Conservation (phyloP, 192 early-diverging fungal species). For the Martensiomyces pterosporus region DNA sequence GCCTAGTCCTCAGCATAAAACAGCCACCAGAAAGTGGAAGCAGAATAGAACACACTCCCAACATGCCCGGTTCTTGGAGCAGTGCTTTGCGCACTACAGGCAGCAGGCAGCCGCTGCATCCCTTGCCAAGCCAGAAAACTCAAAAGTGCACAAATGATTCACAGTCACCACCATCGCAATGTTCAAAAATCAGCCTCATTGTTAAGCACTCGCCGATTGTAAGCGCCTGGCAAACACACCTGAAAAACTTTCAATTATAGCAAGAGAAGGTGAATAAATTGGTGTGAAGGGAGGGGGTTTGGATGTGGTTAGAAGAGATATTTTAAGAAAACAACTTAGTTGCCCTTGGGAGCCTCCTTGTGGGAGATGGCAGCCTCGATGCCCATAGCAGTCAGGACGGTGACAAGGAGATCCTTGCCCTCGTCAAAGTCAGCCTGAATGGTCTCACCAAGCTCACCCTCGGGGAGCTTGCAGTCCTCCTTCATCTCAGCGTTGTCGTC, state of each 20-base stretch:
- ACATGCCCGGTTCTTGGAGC: not conserved
- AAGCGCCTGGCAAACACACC: too few species aligned
- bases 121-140: too few species aligned
- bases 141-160: too few species aligned
- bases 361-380: slow-evolving; percentile 79
- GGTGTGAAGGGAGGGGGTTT: not conserved
- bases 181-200: too few species aligned
- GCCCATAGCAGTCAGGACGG: slow-evolving; percentile 86
- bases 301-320: not conserved
- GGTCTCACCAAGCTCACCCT: slow-evolving; percentile 73
- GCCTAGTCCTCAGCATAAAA: too few species aligned
- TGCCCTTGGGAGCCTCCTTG: slow-evolving; percentile 55
- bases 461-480: slow-evolving; percentile 95
- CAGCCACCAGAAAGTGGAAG: too few species aligned
- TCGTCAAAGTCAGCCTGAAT: slow-evolving; percentile 69
- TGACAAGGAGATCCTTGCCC: slow-evolving; percentile 80
- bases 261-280: too few species aligned
- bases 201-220: too few species aligned
- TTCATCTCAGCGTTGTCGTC: slow-evolving; percentile 70
- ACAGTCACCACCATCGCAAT: too few species aligned
- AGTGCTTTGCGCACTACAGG: not conserved
- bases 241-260: too few species aligned
- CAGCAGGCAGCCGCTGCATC: too few species aligned
- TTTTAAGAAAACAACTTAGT: not conserved
- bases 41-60: not conserved